Conservation (phyloP, 768 basidiomycete species). For the Boletellus ananiceps region DNA sequence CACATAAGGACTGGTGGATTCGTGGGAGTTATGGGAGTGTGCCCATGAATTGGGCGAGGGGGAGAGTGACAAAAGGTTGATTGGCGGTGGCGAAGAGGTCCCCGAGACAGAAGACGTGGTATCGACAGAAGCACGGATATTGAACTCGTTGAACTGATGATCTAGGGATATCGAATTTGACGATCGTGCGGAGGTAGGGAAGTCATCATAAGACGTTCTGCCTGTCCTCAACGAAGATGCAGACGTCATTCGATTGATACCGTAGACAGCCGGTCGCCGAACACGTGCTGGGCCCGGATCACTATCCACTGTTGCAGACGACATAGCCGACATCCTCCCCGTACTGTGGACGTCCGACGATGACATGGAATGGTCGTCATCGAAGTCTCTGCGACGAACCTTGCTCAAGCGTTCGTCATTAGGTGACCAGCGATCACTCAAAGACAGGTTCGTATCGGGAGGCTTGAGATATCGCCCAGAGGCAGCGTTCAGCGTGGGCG, state of each 20-base stretch:
- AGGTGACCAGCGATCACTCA: slow-evolving; percentile 43
- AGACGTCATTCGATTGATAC: slow-evolving; percentile 71
- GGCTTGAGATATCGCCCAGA: slow-evolving; percentile 50
- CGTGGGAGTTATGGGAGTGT: slow-evolving; percentile 41
- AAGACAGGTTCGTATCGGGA: slow-evolving; percentile 31
- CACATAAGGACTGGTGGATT: slow-evolving; percentile 36
- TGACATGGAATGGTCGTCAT: slow-evolving; percentile 90
- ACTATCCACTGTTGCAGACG: slow-evolving; percentile 80
- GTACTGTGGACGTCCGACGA: slow-evolving; percentile 80
- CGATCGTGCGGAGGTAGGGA: slow-evolving; percentile 65
- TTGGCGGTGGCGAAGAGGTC: slow-evolving; percentile 69
- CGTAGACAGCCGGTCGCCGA: slow-evolving; percentile 59
- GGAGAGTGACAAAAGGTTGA: slow-evolving; percentile 69
- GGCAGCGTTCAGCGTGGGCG: slow-evolving; percentile 56
- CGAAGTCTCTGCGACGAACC: slow-evolving; percentile 76
- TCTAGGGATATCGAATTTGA: slow-evolving; percentile 79
- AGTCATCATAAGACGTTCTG: slow-evolving; percentile 65
- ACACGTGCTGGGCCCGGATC: slow-evolving; percentile 75
- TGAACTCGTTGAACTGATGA: slow-evolving; percentile 73
- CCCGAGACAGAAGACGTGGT: slow-evolving; percentile 53
- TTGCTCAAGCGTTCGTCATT: slow-evolving; percentile 65
- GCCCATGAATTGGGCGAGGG: slow-evolving; percentile 59
- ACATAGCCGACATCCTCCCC: slow-evolving; percentile 71
- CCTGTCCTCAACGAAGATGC: slow-evolving; percentile 61
- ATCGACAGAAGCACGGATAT: slow-evolving; percentile 65